Base-by-base conservation (phyloP, 2,329 filamentous ascomycete species). In the Colletotrichum chrysophilum region DNA sequence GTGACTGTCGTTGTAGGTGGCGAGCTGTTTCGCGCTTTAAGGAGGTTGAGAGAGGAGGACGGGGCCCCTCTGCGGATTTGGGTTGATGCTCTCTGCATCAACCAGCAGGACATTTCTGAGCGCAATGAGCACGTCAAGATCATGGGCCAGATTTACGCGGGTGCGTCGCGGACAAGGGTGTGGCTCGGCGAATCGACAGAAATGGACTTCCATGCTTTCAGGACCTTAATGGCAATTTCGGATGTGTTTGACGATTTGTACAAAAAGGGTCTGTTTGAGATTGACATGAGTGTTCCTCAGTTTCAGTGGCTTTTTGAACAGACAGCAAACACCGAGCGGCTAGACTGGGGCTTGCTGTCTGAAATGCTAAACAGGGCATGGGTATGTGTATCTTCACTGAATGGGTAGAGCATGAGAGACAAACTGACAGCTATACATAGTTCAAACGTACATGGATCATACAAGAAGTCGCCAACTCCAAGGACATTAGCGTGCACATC, bases 71-170 rank as follows among this genome's bases (percentile, higher is more conserved):
- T 76, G 21, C 60, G 71, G 1, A 75, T 77, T 26, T 76, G 75
- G 76, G 61, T 77, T 18, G 76, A 78, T 3, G 76, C 74, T 9
- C 68, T 77, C 7, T 78, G 76, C 13, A 78, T 77, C 52, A 74
- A 78, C 18, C 75, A 78, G 58, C 26, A 32, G 13, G 70, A 78
- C 24, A 18, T 77, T 4, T 52, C 24, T 3, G 76, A 78, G 58
- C 65, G 68, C 2, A 77, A 77, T 7, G 56, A 77, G 48, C 76
- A 77, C 30, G 76, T 78, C n/a, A 60, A 70, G 16, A 62, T 75
- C 32, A 77, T 77, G 76, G 61, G 71, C 6, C 32, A 21, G 12
- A 60, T 77, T 6, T 77, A 76, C 18, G 62, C 70, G 5, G 74
- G 67, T 6, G 76, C 76, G 13, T 38, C 48, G 10, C 55, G 21